Conservation (phyloP, 1,284 basidiomycete genomes). For the Singerocomus inundabilis region DNA sequence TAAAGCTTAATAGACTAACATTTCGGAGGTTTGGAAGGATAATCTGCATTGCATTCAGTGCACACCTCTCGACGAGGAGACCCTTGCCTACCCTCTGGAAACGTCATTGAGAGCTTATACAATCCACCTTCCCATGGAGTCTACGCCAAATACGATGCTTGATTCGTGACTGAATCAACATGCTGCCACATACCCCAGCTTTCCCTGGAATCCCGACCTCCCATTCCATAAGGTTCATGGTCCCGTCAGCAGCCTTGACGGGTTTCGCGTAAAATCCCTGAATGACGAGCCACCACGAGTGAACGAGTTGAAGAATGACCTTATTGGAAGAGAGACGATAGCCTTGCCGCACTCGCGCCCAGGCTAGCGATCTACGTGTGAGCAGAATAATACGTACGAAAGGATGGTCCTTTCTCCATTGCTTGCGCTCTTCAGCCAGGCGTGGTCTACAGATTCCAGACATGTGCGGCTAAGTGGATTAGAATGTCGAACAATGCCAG, state of each 20-base stretch:
- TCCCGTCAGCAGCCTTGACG: constrained; percentile 84
- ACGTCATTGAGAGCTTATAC: constrained; percentile 91
- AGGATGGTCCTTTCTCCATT: constrained; percentile 99
- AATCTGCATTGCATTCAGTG: constrained; percentile 54
- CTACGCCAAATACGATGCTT: constrained; percentile 43
- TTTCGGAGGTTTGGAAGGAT: constrained; percentile 94
- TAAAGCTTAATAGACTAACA: constrained; percentile 49
- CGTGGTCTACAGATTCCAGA: constrained; percentile 82
- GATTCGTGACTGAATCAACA: constrained; percentile 12
- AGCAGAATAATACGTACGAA: constrained; percentile 67
- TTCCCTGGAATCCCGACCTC: constrained; percentile 96
- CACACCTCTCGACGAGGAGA: neutral
- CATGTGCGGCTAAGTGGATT: constrained; percentile 42
- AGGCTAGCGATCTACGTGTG: constrained; percentile 1
- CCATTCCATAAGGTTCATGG: constrained; percentile 97
- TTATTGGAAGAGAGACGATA: neutral
- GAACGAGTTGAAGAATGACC: constrained; percentile 1
- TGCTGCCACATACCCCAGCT: constrained; percentile 55
- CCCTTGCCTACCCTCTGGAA: constrained; percentile 78
- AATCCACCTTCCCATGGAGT: constrained; percentile 96
- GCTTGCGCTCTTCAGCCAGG: constrained; percentile 95
- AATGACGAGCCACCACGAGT: constrained; percentile 6
- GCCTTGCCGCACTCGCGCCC: constrained; percentile 1
- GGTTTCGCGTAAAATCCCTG: constrained; percentile 98
- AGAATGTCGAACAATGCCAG: neutral